Base-by-base conservation (phyloP, 345 rosid species). In the Populus pruinosa region DNA sequence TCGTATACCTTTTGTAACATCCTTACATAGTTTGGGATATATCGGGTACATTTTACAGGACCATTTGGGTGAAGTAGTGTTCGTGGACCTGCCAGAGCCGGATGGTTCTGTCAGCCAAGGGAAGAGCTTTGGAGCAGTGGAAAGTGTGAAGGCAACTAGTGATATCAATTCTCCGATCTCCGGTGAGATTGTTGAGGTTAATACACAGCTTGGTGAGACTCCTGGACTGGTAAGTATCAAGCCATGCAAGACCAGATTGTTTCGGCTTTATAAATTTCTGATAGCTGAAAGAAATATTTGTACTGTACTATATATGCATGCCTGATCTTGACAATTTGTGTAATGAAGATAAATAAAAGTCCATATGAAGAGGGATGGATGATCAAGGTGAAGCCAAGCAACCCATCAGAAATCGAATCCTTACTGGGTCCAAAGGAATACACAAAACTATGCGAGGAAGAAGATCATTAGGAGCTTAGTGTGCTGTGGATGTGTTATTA, bases 301-400 rank as follows among this genome's bases (percentile, higher is more conserved):
- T 41, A 41, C 44, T 41, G 44, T 41, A 41, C 63, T 23, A 23
- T 59, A 23, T 10, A 59, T 11, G 62, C 27, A 56, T 11, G 14
- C 23, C 64, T 59, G 64, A 59, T 25, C 11, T 59, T 59, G 64
- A 59, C 64, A 23, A 20, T 47, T 67, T 66, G 7, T 16, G 16
- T 16, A 33, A 73, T 82, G 80, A 77, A 94, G 99, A 88, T 93
- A 27, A 96, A 93, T 80, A 79, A 93, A 63, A 93, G 97, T 84
- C 98, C 97, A 38, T 93, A 88, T 71, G 97, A 93, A 80, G 90
- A 84, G 33, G 99, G 98, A 74, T 96, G 97, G 99, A 91, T 96
- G 93, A 93, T 93, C 79, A 96, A 93, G 85, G 93, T 96, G 81
- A 96, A 93, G 89, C 97, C 97, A 14, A 88, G 90, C 75, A 86